Base-by-base conservation (phyloP, 225 moss, liverwort and hornwort genomes). In the Takakia lepidozioides region DNA sequence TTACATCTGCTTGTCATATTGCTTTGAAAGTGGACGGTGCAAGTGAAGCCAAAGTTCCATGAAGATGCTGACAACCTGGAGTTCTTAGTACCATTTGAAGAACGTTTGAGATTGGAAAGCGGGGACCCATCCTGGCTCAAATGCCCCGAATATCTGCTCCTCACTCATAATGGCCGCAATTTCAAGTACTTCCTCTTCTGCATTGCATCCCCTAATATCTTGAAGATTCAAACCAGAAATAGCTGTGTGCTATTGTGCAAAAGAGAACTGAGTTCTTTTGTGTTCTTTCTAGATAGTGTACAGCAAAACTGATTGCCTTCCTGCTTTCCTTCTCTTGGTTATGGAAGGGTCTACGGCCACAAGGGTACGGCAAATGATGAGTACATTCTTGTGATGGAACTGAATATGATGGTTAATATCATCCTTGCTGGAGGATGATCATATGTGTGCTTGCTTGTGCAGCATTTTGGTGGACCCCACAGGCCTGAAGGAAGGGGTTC, bases 391-490 rank as follows among this genome's bases (percentile, higher is more conserved):
- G n/a, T n/a, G n/a, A 34, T 25, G 27, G 37, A 21, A 36, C 19
- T 40, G 34, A 52, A 55, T 16, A 20, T 43, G 7, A 36, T 54
- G 11, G 20, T 17, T 53, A 8, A 25, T 28, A n/a, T 41, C 6
- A 13, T 16, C 49, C 14, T 58, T 30, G 45, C 24, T 20, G 9
- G 29, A n/a, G 19, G 25, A 14, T 26, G 24, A 11, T 36, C 19
- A 30, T 23, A 38, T 22, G 4, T 45, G 45, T 17, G 23, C n/a
- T 45, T 49, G 29, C 51, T 44, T 67, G 56, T 49, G 58, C 75
- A 95, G 93, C 68, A 70, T 95, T 25, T 77, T 95, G 60, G 87
- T 95, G 46, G 90, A 95, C 66, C 95, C 95, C 54, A 87, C 75
- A 43, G 43, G 64, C 56, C 82, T 95, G 52, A 57, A 73, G 25